Percentiles rank a stretch among this genome's conserved stretches.
These are phyloP conservation scores for Coffea canephora DNA, from an alignment of 257 asterid genomes.

Conservation along the genomic window DNA sequence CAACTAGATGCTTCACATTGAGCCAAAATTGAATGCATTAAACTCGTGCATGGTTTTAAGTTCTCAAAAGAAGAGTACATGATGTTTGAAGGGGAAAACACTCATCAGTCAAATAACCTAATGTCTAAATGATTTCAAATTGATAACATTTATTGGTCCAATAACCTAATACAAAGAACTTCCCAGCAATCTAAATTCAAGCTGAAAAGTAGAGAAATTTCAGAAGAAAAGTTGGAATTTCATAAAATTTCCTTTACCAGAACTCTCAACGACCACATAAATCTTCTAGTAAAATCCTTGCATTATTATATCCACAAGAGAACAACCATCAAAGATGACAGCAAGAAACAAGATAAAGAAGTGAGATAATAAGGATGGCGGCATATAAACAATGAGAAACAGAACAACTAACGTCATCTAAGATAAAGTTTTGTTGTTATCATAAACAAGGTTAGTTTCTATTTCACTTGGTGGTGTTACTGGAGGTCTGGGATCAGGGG, in stretches of 20 bases:
- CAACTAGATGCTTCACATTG: too few relatives aligned
- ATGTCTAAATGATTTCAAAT: too few relatives aligned
- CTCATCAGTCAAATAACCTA: background rate
- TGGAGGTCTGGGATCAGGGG: background rate
- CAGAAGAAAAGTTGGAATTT: background rate
- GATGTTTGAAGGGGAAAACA: too few relatives aligned
- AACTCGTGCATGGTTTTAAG: too few relatives aligned
- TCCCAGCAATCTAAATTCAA: background rate
- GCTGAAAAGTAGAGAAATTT: background rate
- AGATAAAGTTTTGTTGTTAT: background rate
- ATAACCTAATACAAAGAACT: background rate
- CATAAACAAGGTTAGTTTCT: background rate
- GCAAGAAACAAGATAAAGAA: too few relatives aligned
- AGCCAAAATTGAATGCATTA: too few relatives aligned
- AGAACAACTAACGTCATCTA: background rate
- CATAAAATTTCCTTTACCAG: background rate
- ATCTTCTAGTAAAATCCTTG: background rate
- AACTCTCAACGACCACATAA: background rate
- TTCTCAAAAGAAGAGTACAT: too few relatives aligned
- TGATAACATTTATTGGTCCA: background rate
- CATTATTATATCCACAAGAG: background rate
- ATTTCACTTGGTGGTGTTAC: background rate
- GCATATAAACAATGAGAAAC: background rate
- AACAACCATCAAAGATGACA: background rate
- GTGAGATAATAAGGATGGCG: too few relatives aligned